Percentiles rank a stretch among this genome's conserved stretches.
phyloP scores from a whole-genome alignment of 148 eudicot genomes.

The Cornus kousa region DNA sequence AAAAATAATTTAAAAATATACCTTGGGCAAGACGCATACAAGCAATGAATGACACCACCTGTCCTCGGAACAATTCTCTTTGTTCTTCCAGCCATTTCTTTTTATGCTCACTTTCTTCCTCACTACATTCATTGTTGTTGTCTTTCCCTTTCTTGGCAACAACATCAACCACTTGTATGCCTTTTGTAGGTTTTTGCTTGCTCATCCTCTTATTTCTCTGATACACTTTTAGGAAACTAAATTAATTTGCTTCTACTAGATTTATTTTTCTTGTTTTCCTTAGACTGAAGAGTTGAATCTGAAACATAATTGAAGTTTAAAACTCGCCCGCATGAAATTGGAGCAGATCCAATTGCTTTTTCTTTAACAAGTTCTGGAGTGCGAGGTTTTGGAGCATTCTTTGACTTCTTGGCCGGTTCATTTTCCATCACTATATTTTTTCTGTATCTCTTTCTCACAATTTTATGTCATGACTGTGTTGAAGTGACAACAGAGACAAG shows the following conservation, averaged over 20 bases:
- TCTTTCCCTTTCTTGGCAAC: too few relatives aligned
- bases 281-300: too few relatives aligned
- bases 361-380: background rate
- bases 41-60: constrained; percentile 26
- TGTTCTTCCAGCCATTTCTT: constrained; percentile 32
- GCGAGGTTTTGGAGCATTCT: background rate
- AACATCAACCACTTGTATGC: too few relatives aligned
- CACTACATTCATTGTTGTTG: constrained; percentile 13
- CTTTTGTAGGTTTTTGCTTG: too few relatives aligned
- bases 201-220: too few relatives aligned
- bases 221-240: too few relatives aligned
- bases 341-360: background rate
- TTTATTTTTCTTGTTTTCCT: too few relatives aligned
- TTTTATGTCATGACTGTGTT: too few relatives aligned
- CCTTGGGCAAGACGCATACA: constrained; percentile 43
- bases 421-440: constrained; percentile 6
- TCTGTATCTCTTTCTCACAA: constrained; percentile 8
- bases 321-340: background rate
- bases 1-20: background rate
- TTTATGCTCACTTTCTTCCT: constrained; percentile 17
- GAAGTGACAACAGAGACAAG: too few relatives aligned
- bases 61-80: constrained; percentile 21
- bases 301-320: too few relatives aligned
- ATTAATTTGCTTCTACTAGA: too few relatives aligned
- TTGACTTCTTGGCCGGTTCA: background rate